phyloP scores from a whole-genome alignment of 345 rosid genomes.

The Sonneratia alba region DNA sequence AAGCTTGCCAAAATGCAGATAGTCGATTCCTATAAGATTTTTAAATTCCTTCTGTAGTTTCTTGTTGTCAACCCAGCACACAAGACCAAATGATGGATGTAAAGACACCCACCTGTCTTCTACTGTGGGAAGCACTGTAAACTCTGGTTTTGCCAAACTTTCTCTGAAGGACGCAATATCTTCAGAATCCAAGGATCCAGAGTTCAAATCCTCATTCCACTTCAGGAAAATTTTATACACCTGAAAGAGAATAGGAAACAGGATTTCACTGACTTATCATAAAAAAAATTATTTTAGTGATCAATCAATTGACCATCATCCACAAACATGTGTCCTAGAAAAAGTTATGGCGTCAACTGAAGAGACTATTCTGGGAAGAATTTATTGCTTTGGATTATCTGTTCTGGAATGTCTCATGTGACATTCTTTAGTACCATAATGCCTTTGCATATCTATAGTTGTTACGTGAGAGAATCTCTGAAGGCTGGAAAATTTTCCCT shows the following conservation, averaged over 20 bases:
- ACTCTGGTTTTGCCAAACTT: slow-evolving; percentile 45
- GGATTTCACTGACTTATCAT: neutral
- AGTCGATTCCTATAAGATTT: slow-evolving; percentile 47
- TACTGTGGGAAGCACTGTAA: slow-evolving; percentile 67
- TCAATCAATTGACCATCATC: neutral
- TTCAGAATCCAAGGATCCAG: slow-evolving; percentile 43
- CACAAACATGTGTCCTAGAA: neutral
- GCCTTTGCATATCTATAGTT: neutral
- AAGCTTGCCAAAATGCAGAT: slow-evolving; percentile 53
- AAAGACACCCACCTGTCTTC: slow-evolving; percentile 83
- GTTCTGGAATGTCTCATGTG: neutral
- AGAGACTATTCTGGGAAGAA: neutral
- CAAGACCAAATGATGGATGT: slow-evolving; percentile 71
- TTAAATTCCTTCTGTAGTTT: slow-evolving; percentile 50
- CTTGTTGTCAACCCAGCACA: slow-evolving; percentile 82
- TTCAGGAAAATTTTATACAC: slow-evolving; percentile 67
- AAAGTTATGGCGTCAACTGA: neutral
- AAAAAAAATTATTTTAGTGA: too few relatives aligned
- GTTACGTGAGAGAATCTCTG: neutral
- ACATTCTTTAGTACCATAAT: neutral
- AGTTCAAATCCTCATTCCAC: slow-evolving; percentile 65
- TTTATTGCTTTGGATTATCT: too few relatives aligned
- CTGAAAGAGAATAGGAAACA: slow-evolving; percentile 29
- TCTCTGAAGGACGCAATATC: slow-evolving; percentile 52
- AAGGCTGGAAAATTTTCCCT: neutral